phyloP scores from a whole-genome alignment of 352 stramenopile genomes.

The Pythium aristosporum region DNA sequence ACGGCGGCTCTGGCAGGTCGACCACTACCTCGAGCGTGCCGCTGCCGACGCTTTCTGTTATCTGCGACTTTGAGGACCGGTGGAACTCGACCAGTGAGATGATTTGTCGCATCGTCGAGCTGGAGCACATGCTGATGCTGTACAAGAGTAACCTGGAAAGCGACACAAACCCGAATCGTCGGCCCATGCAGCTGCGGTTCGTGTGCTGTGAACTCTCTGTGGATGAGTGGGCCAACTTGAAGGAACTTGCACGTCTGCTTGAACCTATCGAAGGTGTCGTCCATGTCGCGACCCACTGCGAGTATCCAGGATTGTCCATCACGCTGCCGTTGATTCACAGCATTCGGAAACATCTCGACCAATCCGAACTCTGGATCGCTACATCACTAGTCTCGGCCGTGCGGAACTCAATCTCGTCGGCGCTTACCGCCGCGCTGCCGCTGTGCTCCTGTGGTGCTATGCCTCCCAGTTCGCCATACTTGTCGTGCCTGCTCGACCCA shows the following conservation, averaged over 20 bases:
- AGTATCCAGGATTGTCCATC: constrained; percentile 73
- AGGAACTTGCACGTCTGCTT: constrained; percentile 61
- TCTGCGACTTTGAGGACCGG: constrained; percentile 72
- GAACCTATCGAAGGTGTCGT: constrained; percentile 69
- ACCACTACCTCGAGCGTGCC: constrained; percentile 1
- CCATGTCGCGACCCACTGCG: constrained; percentile 52
- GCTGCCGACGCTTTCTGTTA: constrained; percentile 51
- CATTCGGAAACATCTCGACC: constrained; percentile 66
- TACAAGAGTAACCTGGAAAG: constrained; percentile 79
- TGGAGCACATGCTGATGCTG: constrained; percentile 67
- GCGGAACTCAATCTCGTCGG: constrained; percentile 52
- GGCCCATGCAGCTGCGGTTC: constrained; percentile 77
- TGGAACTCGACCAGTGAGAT: constrained; percentile 82
- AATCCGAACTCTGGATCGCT: constrained; percentile 60
- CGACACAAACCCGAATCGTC: constrained; percentile 64
- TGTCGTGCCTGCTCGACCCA: constrained; percentile 68
- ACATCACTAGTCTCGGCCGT: constrained; percentile 62
- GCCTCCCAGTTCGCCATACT: constrained; percentile 48
- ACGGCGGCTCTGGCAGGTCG: neutral
- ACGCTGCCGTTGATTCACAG: constrained; percentile 67
- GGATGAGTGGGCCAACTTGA: constrained; percentile 68
- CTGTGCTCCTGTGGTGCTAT: constrained; percentile 47
- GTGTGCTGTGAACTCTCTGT: constrained; percentile 69
- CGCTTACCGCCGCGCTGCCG: constrained; percentile 37
- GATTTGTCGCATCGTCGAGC: constrained; percentile 76